Conservation (phyloP, 208 protist genomes). For the Histomonas meleagridis region DNA sequence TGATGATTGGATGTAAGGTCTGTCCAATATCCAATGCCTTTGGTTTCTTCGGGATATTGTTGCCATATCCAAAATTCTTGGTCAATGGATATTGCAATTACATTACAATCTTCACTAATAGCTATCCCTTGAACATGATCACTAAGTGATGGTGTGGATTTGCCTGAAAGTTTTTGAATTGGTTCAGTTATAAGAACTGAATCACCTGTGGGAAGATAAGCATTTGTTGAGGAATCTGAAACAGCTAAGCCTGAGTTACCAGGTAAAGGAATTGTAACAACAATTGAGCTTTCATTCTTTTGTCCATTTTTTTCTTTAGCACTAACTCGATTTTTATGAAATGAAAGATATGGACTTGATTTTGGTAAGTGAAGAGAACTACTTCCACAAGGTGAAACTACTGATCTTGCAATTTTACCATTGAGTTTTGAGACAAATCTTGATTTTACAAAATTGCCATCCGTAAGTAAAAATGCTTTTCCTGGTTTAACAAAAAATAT, state of each 20-base stretch:
- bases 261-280: conserved; percentile 2
- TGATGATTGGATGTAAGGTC: neutral
- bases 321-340: no score
- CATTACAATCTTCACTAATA: neutral
- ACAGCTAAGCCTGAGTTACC: neutral
- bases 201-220: neutral
- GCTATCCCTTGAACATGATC: neutral
- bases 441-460: neutral
- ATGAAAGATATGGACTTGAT: neutral
- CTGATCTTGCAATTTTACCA: neutral
- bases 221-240: neutral
- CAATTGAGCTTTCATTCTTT: neutral
- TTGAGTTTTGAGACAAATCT: neutral
- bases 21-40: conserved; percentile 7
- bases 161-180: neutral
- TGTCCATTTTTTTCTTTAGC: no score
- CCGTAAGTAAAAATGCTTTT: neutral
- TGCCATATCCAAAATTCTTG: conserved; percentile 27
- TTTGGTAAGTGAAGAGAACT: conserved; percentile 15
- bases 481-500: neutral
- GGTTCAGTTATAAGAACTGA: neutral
- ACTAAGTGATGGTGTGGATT: neutral
- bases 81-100: neutral
- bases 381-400: neutral
- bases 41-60: neutral